These are phyloP conservation scores for Lycium ferocissimum DNA, from an alignment of 257 asterid species.

Conservation along the genomic window DNA sequence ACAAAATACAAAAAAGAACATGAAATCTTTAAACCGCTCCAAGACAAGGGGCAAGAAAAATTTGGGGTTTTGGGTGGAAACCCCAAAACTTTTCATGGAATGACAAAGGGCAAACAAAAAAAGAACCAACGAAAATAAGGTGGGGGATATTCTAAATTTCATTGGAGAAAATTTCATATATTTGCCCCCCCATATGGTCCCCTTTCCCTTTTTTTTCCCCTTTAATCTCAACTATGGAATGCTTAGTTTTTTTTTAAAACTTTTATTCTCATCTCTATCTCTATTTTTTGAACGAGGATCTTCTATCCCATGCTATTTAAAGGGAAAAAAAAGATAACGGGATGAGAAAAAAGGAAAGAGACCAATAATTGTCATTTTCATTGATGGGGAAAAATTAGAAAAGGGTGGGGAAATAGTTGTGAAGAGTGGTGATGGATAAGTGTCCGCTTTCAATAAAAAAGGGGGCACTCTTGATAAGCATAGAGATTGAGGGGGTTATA, in stretches of 20 bases:
- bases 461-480: constrained; percentile 3
- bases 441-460: not conserved
- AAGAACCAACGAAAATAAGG: constrained; percentile 33
- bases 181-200: constrained; percentile 56
- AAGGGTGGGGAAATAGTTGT: not conserved
- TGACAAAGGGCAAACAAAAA: constrained; percentile 29
- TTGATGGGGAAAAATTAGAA: not conserved
- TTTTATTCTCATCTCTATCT: not conserved
- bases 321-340: constrained; percentile 33
- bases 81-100: constrained; percentile 19
- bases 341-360: constrained; percentile 40
- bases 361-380: constrained; percentile 40
- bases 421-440: not conserved
- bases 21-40: too few relatives aligned
- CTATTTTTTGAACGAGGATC: constrained; percentile 31
- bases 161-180: too few relatives aligned
- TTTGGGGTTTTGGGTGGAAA: too few relatives aligned
- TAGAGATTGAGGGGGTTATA: not conserved
- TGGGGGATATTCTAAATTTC: constrained; percentile 27
- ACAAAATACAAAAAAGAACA: not conserved
- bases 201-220: constrained; percentile 42
- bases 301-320: constrained; percentile 40
- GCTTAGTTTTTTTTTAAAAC: constrained; percentile 28
- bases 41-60: too few relatives aligned
- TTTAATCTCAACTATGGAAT: constrained; percentile 32